Evolutionary conservation across 805 yeast species (phyloP), one percentile per base, ranked within the genome.

Genomic region (Candida ascalaphidarum): DNA sequence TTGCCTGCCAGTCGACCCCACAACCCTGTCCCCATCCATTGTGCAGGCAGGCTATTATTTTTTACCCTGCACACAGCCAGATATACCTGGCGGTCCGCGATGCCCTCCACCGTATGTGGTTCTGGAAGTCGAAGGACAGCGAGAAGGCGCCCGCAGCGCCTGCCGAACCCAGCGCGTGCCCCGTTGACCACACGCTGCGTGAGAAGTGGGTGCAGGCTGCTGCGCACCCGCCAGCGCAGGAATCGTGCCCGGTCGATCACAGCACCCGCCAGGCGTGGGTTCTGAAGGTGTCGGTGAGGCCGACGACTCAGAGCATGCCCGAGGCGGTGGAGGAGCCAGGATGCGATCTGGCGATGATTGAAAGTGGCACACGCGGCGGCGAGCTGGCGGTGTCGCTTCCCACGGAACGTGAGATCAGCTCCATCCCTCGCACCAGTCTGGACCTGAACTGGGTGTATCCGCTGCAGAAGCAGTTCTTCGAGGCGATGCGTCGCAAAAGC

Each of bases 391-490:
- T n/a, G n/a, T n/a, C n/a, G n/a, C 57, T 86, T 19, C 81, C 94
- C 0, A 70, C 69, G n/a, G 83, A 79, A 1, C 62, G 96, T 35
- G 89, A 78, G 41, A 56, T 81, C 4, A 77, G 88, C 7, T 71
- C 94, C 3, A 88, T 88, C 23, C 96, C 96, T 26, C 61, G 95
- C 28, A 80, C 94, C 1, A 47, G 71, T 1, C 39, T 53, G 11
- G 64, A 64, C 11, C 43, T 66, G 1, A 81, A 88, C 57, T 89
- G 98, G 98, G 68, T 89, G 2, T 89, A 89, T 49, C 98, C 98
- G 7, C 83, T 95, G 4, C 94, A 89, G 50, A 82, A 83, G 50
- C 96, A 89, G 61, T 89, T 89, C 48, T 89, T 65, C 52, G 92
- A 85, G 33, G 96, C 96, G 7, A 92, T 89, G 97, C 64, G 73